Base-by-base conservation (phyloP, 169 alveolate genomes). In the Eimeria brunetti region DNA sequence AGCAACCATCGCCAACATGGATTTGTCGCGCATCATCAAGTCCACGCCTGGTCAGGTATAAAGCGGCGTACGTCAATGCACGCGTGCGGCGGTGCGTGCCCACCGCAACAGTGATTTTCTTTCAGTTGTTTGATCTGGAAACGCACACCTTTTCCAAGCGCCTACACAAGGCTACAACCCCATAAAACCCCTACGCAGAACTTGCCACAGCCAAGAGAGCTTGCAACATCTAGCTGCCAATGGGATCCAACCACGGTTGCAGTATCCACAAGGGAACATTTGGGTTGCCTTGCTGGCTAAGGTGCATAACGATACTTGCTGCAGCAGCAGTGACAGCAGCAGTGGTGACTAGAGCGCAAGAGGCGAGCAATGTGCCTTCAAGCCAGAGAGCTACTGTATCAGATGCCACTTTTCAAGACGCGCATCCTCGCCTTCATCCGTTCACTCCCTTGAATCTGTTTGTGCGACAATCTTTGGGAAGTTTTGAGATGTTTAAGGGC, bases 321-420 rank as follows among this genome's bases (percentile, higher is more conserved):
- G 86, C 86, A 41, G 49, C 86, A 76, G 46, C 86, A 76, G 53
- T 14, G 41, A 12, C 62, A 38, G 62, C 58, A 33, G 62, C 86
- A 76, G 46, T 27, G 49, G 62, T 44, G 36, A 20, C 86, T 33
- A 18, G 58, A 16, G 86, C 86, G 27, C 58, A 11, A 76, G 86
- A 36, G 1, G 27, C 49, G 12, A 14, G 62, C 49, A 27, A 36
- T 18, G 27, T 9, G 18, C 18, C 80, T 69, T 69, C 46, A 36
- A n/a, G 18, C 49, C 22, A 36, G 22, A 12, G 80, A 18, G 7
- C 9, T 69, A 5, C 80, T 20, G 49, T 30, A 12, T 69, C 80
- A 33, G 49, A 5, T 69, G 80, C 46, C 41, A 30, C 27, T 16
- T 38, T 38, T 27, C 46, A 69, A 14, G 41, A n/a, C 80, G 24